phyloP scores from a whole-genome alignment of 345 rosid species.

The Atalantia buxifolia region DNA sequence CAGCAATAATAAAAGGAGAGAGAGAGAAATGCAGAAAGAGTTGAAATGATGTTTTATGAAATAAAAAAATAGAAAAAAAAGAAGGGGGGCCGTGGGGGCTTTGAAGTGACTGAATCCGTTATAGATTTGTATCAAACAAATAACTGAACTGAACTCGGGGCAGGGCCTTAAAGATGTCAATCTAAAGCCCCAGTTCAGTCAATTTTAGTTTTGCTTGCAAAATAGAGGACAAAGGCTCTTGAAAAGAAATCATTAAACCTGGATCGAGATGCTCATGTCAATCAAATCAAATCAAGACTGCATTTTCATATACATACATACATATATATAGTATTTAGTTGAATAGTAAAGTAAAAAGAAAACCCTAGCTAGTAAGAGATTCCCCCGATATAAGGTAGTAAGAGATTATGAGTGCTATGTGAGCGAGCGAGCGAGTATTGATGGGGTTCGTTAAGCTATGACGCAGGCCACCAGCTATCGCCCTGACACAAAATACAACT shows the following conservation, averaged over 20 bases:
- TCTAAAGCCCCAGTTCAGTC: conserved; percentile 1
- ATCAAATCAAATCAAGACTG: conserved; percentile 1
- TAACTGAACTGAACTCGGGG: conserved; percentile 7
- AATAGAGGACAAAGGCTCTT: conserved; percentile 32
- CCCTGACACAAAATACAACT: conserved; percentile 21
- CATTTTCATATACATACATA: too few relatives aligned
- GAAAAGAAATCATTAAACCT: conserved; percentile 38
- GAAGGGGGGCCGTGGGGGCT: conserved; percentile 4
- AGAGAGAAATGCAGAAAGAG: conserved; percentile 7
- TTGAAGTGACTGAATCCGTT: conserved; percentile 51
- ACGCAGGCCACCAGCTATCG: neutral
- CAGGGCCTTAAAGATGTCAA: conserved; percentile 16
- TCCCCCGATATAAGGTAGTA: too few relatives aligned
- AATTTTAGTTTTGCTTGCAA: conserved; percentile 6
- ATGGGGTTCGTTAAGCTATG: neutral
- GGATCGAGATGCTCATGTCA: conserved; percentile 50
- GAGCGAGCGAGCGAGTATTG: neutral
- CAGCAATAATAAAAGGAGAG: conserved; percentile 8
- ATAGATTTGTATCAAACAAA: conserved; percentile 14
- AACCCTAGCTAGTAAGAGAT: neutral
- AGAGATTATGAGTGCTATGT: too few relatives aligned
- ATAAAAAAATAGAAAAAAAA: conserved; percentile 1
- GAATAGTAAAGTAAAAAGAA: neutral
- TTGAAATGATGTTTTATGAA: conserved; percentile 22
- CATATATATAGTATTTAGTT: conserved; percentile 6